These are phyloP conservation scores for Saturnispora halmiae DNA, from an alignment of 805 yeast species.

Conservation along the genomic window DNA sequence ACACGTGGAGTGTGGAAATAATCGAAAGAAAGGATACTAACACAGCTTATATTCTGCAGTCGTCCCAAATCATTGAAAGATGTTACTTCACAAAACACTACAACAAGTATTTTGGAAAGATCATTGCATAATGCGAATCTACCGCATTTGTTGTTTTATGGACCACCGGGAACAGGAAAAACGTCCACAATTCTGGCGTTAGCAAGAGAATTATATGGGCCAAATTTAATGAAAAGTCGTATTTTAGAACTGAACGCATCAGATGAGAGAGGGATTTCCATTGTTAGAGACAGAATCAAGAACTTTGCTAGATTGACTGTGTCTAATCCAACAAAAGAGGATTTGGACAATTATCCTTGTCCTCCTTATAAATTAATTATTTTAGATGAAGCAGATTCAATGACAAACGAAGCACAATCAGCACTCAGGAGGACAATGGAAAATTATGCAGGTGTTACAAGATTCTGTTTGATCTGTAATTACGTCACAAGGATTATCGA, in stretches of 20 bases:
- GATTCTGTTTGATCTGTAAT: constrained; percentile 92
- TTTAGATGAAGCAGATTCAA: constrained; percentile 94
- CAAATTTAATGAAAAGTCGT: constrained; percentile 54
- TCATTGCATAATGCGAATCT: constrained; percentile 72
- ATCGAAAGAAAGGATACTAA: too few species aligned
- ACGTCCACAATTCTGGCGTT: constrained; percentile 82
- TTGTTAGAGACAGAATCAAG: constrained; percentile 77
- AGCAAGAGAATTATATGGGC: constrained; percentile 74
- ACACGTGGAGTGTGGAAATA: too few species aligned
- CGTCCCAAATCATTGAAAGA: constrained; percentile 85
- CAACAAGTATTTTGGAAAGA: constrained; percentile 72
- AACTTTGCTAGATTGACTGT: constrained; percentile 80
- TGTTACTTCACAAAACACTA: constrained; percentile 85
- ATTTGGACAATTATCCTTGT: constrained; percentile 72
- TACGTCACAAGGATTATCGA: constrained; percentile 95
- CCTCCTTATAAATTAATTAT: constrained; percentile 94
- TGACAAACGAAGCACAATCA: constrained; percentile 94
- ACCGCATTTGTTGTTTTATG: constrained; percentile 88
- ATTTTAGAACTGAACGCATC: constrained; percentile 83
- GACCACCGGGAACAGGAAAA: constrained; percentile 93
- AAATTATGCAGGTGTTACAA: constrained; percentile 76
- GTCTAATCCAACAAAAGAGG: constrained; percentile 67
- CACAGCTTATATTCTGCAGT: too few species aligned
- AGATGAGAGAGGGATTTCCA: constrained; percentile 84
- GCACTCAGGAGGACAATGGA: constrained; percentile 94